These are phyloP conservation scores for Venturia nashicola DNA, from an alignment of 2,329 filamentous ascomycete species.

Conservation along the genomic window DNA sequence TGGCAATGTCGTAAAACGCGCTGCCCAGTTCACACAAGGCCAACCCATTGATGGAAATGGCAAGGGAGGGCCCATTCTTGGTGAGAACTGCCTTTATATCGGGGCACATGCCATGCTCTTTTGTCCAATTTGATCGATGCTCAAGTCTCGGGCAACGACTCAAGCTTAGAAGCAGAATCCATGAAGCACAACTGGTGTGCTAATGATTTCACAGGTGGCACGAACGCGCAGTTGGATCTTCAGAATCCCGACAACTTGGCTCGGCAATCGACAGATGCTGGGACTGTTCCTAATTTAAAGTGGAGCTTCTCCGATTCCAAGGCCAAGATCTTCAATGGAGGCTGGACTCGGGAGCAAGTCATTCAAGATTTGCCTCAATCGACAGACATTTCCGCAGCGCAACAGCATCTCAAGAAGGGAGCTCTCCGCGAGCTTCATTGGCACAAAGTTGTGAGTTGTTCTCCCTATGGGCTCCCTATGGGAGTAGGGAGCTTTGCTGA, in stretches of 20 bases:
- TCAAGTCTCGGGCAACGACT: too few relatives aligned
- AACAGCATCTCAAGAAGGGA: constrained; percentile 56
- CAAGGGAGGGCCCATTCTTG: constrained; percentile 46
- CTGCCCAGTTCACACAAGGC: constrained; percentile 34
- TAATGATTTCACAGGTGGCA: constrained; percentile 39
- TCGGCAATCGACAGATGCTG: constrained; percentile 48
- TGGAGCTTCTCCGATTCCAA: constrained; percentile 58
- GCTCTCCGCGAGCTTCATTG: constrained; percentile 57
- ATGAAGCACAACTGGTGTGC: neutral
- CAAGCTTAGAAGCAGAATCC: neutral
- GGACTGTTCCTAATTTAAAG: constrained; percentile 54
- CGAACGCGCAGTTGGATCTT: constrained; percentile 47
- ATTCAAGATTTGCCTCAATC: constrained; percentile 54
- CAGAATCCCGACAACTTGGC: constrained; percentile 54
- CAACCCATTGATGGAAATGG: constrained; percentile 45
- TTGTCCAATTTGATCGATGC: too few relatives aligned
- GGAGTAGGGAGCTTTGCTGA: constrained; percentile 6
- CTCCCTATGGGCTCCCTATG: too few relatives aligned
- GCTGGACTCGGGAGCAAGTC: constrained; percentile 55
- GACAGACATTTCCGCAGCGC: constrained; percentile 54
- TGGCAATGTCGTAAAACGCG: neutral
- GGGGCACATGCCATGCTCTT: neutral
- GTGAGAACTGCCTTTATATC: constrained; percentile 25
- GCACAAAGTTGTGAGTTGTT: constrained; percentile 47
- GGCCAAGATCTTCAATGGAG: constrained; percentile 48